Percentiles rank a stretch among this genome's conserved stretches.
These are phyloP conservation scores for Tylopilus rubrobrunneus DNA, from an alignment of 768 basidiomycete genomes.

Conservation along the genomic window DNA sequence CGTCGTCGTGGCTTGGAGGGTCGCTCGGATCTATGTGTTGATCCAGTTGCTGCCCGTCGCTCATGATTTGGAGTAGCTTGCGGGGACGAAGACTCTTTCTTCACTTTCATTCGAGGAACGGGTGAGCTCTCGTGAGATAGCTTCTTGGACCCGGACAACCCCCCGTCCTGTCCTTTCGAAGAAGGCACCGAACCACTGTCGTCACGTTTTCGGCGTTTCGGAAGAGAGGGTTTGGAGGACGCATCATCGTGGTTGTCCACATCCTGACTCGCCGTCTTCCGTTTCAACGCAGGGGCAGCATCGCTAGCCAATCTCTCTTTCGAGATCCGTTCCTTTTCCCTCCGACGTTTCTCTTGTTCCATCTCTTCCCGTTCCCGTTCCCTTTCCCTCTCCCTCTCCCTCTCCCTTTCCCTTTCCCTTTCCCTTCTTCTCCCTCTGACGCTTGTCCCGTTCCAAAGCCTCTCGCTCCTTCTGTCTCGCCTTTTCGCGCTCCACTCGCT, in stretches of 20 bases:
- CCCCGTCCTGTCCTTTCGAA: conserved; percentile 23
- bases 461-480: conserved; percentile 21
- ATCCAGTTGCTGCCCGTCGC: conserved; percentile 3
- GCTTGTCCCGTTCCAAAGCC: conserved; percentile 23
- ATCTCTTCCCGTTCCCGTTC: conserved; percentile 20
- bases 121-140: conserved; percentile 25
- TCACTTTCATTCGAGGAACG: conserved; percentile 31
- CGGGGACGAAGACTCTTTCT: conserved; percentile 34
- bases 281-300: conserved; percentile 31
- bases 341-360: conserved; percentile 19
- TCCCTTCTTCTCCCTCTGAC: conserved; percentile 21
- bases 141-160: conserved; percentile 34
- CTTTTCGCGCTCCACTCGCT: conserved; percentile 19
- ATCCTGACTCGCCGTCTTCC: conserved; percentile 36
- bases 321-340: conserved; percentile 21
- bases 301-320: conserved; percentile 18
- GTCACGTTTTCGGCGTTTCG: conserved; percentile 45
- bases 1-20: conserved; percentile 40
- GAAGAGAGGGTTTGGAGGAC: conserved; percentile 9
- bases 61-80: conserved; percentile 13
- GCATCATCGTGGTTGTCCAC: conserved; percentile 26
- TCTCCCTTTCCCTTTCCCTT: conserved; percentile 13
- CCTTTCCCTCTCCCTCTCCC: too few relatives aligned
- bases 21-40: conserved; percentile 20
- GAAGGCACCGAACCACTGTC: conserved; percentile 22